Base-by-base conservation (phyloP, 1,139 yeast genomes). In the Wickerhamomyces sp. region DNA sequence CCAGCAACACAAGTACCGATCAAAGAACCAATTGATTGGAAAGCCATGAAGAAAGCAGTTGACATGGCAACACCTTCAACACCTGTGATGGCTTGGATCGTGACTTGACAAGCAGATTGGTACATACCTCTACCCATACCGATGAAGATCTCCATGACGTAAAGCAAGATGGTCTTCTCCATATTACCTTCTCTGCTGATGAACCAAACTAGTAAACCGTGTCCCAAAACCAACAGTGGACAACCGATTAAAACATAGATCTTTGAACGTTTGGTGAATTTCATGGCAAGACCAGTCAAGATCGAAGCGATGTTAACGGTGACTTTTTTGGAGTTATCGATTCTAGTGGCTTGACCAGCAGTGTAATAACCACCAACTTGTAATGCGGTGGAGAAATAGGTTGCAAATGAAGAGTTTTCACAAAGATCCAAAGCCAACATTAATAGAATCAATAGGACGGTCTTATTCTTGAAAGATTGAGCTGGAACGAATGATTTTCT, bases 31-130 rank as follows among this genome's bases (percentile, higher is more conserved):
- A 71, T 58, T 28, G 58, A 55, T 44, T 62, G 62, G 47, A 63
- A 60, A 14, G 74, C 54, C 17, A 61, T 45, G 42, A 68, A 63
- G 30, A 70, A 52, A 5, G 74, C 62, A 31, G 72, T 70, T 17
- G 66, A 57, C 35, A 66, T 59, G n/a, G 71, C 69, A 57, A 70
- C 52, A 46, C 68, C 68, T 37, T 61, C 67, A 49, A 68, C 75
- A 22, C 63, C 62, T 9, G 60, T 62, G 27, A 59, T 52, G 6
- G 64, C 65, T 37, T 61, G 64, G 5, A 58, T 49, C 16, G 59
- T 55, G n/a, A 55, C 54, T 33, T 48, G 52, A 13, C 59, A 40
- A 15, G 59, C 54, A 32, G 57, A 45, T 16, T 46, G 57, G 33
- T 51, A 47, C 24, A 55, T 48, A 20, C 55, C 62, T 40, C 61